These are phyloP conservation scores for Ogataea populi-albae DNA, from an alignment of 805 yeast genomes.

Conservation along the genomic window DNA sequence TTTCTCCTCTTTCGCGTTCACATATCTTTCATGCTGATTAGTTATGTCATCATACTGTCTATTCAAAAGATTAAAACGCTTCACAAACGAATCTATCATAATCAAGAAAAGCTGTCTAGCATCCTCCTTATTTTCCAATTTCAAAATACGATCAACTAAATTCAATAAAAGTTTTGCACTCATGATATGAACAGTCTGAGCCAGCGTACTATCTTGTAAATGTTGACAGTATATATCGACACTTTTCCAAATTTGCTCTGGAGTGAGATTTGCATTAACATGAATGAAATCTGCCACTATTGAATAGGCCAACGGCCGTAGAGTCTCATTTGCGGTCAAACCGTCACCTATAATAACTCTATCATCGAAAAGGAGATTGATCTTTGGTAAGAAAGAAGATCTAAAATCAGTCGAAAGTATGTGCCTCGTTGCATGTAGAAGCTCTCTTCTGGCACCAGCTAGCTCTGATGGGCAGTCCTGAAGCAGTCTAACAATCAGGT, in stretches of 20 bases:
- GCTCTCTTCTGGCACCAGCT: conserved; percentile 87
- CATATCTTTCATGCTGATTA: conserved; percentile 55
- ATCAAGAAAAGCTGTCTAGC: conserved; percentile 80
- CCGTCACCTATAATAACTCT: conserved; percentile 89
- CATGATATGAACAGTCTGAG: conserved; percentile 92
- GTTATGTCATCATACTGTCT: conserved; percentile 65
- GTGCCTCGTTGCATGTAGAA: conserved; percentile 91
- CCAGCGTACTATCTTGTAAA: conserved; percentile 75
- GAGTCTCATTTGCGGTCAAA: conserved; percentile 82
- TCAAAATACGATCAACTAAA: conserved; percentile 83
- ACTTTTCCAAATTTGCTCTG: conserved; percentile 83
- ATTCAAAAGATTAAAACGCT: conserved; percentile 74
- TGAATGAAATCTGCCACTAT: conserved; percentile 96
- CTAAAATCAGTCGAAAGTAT: conserved; percentile 89
- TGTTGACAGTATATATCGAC: conserved; percentile 78
- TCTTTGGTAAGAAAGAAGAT: conserved; percentile 75
- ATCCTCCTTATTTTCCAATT: conserved; percentile 76
- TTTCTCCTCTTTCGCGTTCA: conserved; percentile 40
- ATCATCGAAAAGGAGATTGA: conserved; percentile 83
- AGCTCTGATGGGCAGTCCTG: conserved; percentile 96
- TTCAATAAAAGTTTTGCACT: conserved; percentile 87
- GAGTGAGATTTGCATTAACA: conserved; percentile 77
- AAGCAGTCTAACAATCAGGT: conserved; percentile 74
- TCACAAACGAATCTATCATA: conserved; percentile 84
- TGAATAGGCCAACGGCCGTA: conserved; percentile 90